Evolutionary conservation across 495 filamentous ascomycete species (phyloP).

Genomic region (Jackrogersella minutella): DNA sequence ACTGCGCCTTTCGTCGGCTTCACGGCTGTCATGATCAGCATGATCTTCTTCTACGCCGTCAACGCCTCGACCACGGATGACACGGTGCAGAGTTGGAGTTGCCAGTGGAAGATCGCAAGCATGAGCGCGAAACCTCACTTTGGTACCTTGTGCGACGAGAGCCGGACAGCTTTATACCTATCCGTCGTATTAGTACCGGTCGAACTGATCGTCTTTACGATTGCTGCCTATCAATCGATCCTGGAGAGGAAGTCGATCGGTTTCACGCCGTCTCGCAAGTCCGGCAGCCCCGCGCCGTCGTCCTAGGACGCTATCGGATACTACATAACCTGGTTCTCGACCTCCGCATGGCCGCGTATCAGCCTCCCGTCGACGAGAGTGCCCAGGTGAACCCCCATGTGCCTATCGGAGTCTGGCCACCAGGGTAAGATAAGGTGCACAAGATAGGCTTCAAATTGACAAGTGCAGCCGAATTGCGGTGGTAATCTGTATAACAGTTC

Average conservation of each 20-base stretch:
- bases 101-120: slow-evolving; percentile 57
- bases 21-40: slow-evolving; percentile 56
- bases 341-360: slow-evolving; percentile 13
- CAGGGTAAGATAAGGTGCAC: slow-evolving; percentile 10
- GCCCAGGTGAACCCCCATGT: slow-evolving; percentile 3
- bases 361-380: slow-evolving; percentile 6
- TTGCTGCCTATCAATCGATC: slow-evolving; percentile 51
- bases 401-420: not conserved
- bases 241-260: slow-evolving; percentile 48
- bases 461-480: slow-evolving; percentile 16
- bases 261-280: slow-evolving; percentile 32
- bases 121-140: slow-evolving; percentile 59
- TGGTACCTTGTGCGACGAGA: slow-evolving; percentile 58
- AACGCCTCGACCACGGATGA: slow-evolving; percentile 56
- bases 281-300: slow-evolving; percentile 40
- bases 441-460: slow-evolving; percentile 6
- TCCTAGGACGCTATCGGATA: slow-evolving; percentile 17
- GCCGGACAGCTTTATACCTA: slow-evolving; percentile 58
- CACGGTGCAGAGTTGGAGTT: slow-evolving; percentile 63
- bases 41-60: slow-evolving; percentile 62
- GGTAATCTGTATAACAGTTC: slow-evolving; percentile 37
- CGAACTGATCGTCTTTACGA: slow-evolving; percentile 51
- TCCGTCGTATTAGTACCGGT: slow-evolving; percentile 62
- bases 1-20: slow-evolving; percentile 53
- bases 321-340: not conserved